A percentile compares a stretch with the other conserved stretches of the same genome.
These are phyloP conservation scores for Aureobasidium sp. DNA, from an alignment of 2,329 filamentous ascomycete species.

Conservation along the genomic window DNA sequence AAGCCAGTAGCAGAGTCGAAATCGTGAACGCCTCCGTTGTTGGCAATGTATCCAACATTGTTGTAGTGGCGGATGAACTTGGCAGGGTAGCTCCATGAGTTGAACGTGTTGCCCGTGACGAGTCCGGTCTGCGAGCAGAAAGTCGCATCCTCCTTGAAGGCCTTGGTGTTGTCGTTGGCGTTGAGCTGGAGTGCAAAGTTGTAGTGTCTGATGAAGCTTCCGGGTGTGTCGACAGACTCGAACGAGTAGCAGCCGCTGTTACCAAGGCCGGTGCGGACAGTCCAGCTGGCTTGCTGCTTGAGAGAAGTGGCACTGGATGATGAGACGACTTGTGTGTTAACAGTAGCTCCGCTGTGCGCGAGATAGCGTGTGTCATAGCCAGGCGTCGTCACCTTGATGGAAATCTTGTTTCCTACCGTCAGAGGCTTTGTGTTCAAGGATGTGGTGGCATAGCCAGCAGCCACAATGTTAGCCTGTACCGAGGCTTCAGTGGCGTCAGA, in stretches of 20 bases:
- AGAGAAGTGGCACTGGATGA: slow-evolving; percentile 43
- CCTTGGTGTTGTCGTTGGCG: slow-evolving; percentile 47
- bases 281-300: slow-evolving; percentile 47
- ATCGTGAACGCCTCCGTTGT: slow-evolving; percentile 47
- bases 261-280: slow-evolving; percentile 46
- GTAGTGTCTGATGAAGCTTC: slow-evolving; percentile 51
- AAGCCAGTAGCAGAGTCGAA: slow-evolving; percentile 46
- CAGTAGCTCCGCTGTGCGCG: slow-evolving; percentile 42
- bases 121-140: slow-evolving; percentile 51
- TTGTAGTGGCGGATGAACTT: slow-evolving; percentile 50
- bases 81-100: slow-evolving; percentile 54
- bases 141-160: slow-evolving; percentile 53
- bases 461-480: slow-evolving; percentile 45
- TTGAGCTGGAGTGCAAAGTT: slow-evolving; percentile 44
- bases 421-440: slow-evolving; percentile 44
- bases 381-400: slow-evolving; percentile 48
- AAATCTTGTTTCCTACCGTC: slow-evolving; percentile 43
- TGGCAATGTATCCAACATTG: slow-evolving; percentile 41
- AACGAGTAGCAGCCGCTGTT: slow-evolving; percentile 54
- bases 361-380: slow-evolving; percentile 49
- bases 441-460: slow-evolving; percentile 46
- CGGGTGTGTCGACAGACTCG: slow-evolving; percentile 50
- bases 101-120: slow-evolving; percentile 44
- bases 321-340: slow-evolving; percentile 49
- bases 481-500: slow-evolving; percentile 49